phyloP scores from a whole-genome alignment of 108 stramenopile genomes.

The Skeletonema grethae region DNA sequence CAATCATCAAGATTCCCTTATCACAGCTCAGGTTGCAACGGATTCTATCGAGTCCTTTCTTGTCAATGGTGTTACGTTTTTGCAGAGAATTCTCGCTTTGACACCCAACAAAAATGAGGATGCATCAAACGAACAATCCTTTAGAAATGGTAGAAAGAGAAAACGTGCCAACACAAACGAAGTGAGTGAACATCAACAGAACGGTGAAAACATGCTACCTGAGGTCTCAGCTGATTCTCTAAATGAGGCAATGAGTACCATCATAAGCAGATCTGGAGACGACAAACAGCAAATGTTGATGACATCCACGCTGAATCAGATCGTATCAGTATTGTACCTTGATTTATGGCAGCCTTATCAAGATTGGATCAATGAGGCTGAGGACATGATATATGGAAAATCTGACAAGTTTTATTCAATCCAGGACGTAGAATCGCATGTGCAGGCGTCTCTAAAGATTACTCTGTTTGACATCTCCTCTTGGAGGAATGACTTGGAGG shows the following conservation, averaged over 20 bases:
- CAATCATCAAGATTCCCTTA: not conserved
- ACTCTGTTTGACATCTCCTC: conserved; percentile 46
- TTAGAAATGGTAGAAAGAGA: conserved; percentile 14
- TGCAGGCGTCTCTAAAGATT: conserved; percentile 38
- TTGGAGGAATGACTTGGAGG: conserved; percentile 28
- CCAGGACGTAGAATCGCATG: conserved; percentile 51
- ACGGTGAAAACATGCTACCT: conserved; percentile 13
- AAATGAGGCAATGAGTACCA: conserved; percentile 4
- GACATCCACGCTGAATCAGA: conserved; percentile 10
- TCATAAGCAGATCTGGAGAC: conserved; percentile 1
- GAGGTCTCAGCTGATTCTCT: conserved; percentile 24
- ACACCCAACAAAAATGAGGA: conserved; percentile 7
- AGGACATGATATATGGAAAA: conserved; percentile 26
- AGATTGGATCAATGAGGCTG: conserved; percentile 36
- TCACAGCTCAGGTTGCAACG: conserved; percentile 11
- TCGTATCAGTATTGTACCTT: conserved; percentile 5
- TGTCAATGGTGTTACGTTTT: conserved; percentile 28
- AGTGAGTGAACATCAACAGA: not conserved
- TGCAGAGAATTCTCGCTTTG: conserved; percentile 21
- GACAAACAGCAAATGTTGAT: conserved; percentile 15
- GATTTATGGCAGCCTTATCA: conserved; percentile 30
- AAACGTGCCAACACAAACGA: conserved; percentile 9
- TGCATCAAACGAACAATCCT: not conserved
- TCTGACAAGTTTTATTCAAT: conserved; percentile 34
- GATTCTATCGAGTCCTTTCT: conserved; percentile 29